Evolutionary conservation across 2,329 filamentous ascomycete species (phyloP).

Genomic region (Diaporthe sp.): DNA sequence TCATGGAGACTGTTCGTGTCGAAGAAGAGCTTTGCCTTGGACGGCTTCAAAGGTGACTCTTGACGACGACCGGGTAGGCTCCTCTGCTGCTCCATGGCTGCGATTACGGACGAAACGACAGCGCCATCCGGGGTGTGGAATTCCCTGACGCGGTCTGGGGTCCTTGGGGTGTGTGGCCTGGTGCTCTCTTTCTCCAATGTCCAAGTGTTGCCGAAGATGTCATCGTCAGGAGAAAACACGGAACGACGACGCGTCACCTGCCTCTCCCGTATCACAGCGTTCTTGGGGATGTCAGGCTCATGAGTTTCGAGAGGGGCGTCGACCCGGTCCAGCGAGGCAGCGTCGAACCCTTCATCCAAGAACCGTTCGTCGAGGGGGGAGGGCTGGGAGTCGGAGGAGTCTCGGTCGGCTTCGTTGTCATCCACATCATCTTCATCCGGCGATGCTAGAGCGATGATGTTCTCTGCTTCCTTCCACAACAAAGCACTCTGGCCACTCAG

Average conservation of each 20-base stretch:
- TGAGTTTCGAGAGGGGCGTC: constrained; percentile 55
- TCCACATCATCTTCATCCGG: constrained; percentile 68
- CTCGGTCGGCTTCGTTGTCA: constrained; percentile 44
- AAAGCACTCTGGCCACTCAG: constrained; percentile 66
- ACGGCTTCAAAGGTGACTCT: constrained; percentile 46
- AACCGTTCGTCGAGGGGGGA: constrained; percentile 56
- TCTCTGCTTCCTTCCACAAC: constrained; percentile 85
- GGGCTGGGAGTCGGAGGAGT: constrained; percentile 52
- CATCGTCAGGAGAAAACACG: constrained; percentile 73
- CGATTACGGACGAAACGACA: constrained; percentile 71
- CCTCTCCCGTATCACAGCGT: constrained; percentile 64
- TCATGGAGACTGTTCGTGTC: constrained; percentile 76
- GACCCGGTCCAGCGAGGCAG: constrained; percentile 53
- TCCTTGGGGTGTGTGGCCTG: constrained; percentile 49
- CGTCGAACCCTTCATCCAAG: constrained; percentile 60
- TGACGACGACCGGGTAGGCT: constrained; percentile 53
- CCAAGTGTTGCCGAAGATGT: constrained; percentile 70
- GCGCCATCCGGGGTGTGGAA: constrained; percentile 50
- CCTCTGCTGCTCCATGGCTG: constrained; percentile 69
- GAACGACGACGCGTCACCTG: constrained; percentile 65
- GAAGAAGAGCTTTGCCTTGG: constrained; percentile 70
- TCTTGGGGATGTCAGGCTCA: constrained; percentile 58
- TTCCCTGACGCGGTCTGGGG: constrained; percentile 48
- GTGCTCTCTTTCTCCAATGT: constrained; percentile 52
- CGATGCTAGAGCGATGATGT: constrained; percentile 86